phyloP scores from a whole-genome alignment of 495 filamentous ascomycete genomes.

The Penicillium roqueforti region DNA sequence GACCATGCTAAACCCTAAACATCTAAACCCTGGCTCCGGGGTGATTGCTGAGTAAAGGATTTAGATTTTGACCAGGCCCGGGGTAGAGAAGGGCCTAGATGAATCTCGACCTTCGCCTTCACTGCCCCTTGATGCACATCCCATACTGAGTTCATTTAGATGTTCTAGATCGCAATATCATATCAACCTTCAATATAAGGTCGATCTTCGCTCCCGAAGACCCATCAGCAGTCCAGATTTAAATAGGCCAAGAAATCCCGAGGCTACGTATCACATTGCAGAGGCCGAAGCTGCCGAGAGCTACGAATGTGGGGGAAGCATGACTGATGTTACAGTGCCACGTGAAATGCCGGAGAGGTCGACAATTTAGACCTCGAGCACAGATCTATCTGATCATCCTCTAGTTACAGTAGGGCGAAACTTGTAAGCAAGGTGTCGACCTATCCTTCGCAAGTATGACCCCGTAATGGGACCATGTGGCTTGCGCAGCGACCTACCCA shows the following conservation, averaged over 20 bases:
- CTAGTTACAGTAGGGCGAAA: neutral
- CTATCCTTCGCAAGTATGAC: neutral
- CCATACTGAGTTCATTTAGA: neutral
- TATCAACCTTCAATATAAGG: neutral
- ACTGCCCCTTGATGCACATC: neutral
- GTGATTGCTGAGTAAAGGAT: neutral
- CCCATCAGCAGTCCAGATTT: neutral
- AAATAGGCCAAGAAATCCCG: neutral
- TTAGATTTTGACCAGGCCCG: neutral
- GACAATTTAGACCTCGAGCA: neutral
- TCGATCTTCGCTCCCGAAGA: neutral
- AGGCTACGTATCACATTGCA: neutral
- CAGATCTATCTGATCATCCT: neutral
- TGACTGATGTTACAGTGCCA: conserved; percentile 2
- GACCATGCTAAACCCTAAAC: conserved; percentile 5
- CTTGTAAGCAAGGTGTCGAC: neutral
- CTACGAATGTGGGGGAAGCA: conserved; percentile 2
- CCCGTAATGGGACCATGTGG: neutral
- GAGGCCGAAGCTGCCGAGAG: neutral
- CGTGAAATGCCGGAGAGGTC: conserved; percentile 1
- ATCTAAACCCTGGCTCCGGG: neutral
- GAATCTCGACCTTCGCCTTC: neutral
- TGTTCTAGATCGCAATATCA: neutral
- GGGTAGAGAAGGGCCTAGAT: neutral
- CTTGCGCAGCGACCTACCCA: conserved; percentile 1